These are phyloP conservation scores for Naegleria gruberi DNA, from an alignment of 208 protist species.

Conservation along the genomic window DNA sequence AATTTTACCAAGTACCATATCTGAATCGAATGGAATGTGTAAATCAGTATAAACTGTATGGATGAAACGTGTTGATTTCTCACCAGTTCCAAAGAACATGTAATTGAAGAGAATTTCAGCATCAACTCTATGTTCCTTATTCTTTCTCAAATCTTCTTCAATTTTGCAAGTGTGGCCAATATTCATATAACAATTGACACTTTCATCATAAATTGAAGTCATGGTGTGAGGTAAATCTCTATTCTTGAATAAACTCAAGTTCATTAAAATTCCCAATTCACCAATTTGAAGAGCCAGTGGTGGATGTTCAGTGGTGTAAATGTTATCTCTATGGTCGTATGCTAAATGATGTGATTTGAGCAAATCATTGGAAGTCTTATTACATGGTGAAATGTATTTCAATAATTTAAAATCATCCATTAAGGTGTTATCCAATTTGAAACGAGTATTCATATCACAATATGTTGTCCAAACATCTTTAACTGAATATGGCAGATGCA, in stretches of 20 bases:
- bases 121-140: not conserved
- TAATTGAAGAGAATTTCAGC: not conserved
- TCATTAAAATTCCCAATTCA: not conserved
- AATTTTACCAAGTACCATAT: not conserved
- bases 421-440: not conserved
- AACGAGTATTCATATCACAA: not conserved
- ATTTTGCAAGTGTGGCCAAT: not conserved
- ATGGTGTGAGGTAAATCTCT: not conserved
- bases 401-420: not conserved
- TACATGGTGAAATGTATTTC: not conserved
- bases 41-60: not conserved
- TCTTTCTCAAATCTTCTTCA: too few relatives aligned
- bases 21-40: not conserved
- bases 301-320: not conserved
- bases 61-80: not conserved
- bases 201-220: not conserved
- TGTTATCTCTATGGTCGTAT: too few relatives aligned
- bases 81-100: not conserved
- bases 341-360: too few relatives aligned
- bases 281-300: not conserved
- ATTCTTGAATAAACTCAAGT: not conserved
- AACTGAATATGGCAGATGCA: not conserved
- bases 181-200: not conserved
- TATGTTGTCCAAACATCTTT: not conserved
- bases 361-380: too few relatives aligned